Conservation (phyloP, 2,329 filamentous ascomycete species). For the Phaeoacremonium minimum region DNA sequence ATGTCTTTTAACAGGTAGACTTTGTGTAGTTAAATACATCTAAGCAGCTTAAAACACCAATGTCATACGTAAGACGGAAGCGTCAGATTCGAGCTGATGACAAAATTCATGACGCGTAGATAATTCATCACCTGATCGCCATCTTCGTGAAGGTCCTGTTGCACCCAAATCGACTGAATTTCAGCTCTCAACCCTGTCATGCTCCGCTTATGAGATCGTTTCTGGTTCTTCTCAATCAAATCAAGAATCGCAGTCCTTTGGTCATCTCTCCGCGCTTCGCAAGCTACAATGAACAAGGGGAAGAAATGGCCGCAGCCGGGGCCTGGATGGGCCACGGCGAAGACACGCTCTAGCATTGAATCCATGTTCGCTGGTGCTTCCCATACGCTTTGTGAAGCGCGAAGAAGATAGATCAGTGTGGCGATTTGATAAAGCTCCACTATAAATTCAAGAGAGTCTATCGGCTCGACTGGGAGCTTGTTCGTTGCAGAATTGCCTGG, state of each 20-base stretch:
- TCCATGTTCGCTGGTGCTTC: slow-evolving; percentile 15
- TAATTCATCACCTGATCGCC: slow-evolving; percentile 22
- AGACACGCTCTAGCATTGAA: slow-evolving; percentile 11
- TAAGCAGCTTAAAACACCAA: too few relatives aligned
- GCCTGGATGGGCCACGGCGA: slow-evolving; percentile 7
- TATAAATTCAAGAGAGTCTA: slow-evolving; percentile 2
- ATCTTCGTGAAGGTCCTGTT: slow-evolving; percentile 26
- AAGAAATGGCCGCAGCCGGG: slow-evolving; percentile 26
- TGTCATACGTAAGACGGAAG: not conserved
- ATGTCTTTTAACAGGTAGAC: too few relatives aligned
- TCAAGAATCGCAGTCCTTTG: slow-evolving; percentile 21
- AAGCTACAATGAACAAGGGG: slow-evolving; percentile 26
- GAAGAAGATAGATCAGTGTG: slow-evolving; percentile 14
- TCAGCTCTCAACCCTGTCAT: slow-evolving; percentile 14
- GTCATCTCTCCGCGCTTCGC: slow-evolving; percentile 26
- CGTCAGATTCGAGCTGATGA: slow-evolving; percentile 14
- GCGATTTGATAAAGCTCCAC: slow-evolving; percentile 13
- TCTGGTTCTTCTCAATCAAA: slow-evolving; percentile 21
- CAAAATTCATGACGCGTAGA: slow-evolving; percentile 14
- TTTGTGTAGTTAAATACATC: too few relatives aligned
- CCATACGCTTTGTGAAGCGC: slow-evolving; percentile 16
- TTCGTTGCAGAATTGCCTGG: not conserved
- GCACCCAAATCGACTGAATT: slow-evolving; percentile 25
- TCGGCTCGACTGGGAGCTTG: not conserved
- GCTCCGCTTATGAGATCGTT: slow-evolving; percentile 10